Base-by-base conservation (phyloP, 2,329 filamentous ascomycete species). In the Penicillium palitans region DNA sequence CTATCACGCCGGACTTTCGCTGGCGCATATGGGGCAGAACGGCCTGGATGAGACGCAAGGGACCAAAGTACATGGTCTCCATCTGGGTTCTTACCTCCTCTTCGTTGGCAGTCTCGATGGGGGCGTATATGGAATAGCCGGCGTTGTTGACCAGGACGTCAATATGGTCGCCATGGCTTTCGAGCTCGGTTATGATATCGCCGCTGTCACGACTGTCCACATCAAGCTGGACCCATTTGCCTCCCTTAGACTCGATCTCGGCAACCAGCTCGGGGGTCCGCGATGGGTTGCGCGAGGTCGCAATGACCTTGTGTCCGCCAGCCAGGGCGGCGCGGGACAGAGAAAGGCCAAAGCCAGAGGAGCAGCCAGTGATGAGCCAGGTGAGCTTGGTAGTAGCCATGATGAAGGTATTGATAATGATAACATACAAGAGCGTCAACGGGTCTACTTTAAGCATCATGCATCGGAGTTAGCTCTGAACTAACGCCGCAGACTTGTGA, bases 31-130 rank as follows among this genome's bases (percentile, higher is more conserved):
- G 66, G 1, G 70, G 70, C 9, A 72, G 29, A 19, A 59, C 61
- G 9, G 55, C 65, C 39, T 66, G 62, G 40, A 71, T 48, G 0
- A 69, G 60, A 10, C 63, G 60, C 9, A 73, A 54, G 2, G 70
- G 64, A 1, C 70, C 69, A 46, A 62, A 70, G 12, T 70, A 55
- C 52, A 70, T 72, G 13, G 68, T 71, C 33, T 48, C 64, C 31
- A 68, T 64, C 29, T 68, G 64, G 2, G 41, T 33, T 13, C 65
- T 46, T 19, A 70, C 63, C 41, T 69, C 67, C 0, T 35, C 41
- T 29, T 69, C 68, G 9, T 65, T 66, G 55, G 66, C 65, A 40
- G 71, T 69, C 52, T 72, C 70, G 19, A 63, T 59, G 15, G 66
- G 57, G 10, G 60, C 64, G 1, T 68, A 52, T 4, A 68, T 45